Conservation (phyloP, 768 basidiomycete genomes). For the Roridomyces roridus region DNA sequence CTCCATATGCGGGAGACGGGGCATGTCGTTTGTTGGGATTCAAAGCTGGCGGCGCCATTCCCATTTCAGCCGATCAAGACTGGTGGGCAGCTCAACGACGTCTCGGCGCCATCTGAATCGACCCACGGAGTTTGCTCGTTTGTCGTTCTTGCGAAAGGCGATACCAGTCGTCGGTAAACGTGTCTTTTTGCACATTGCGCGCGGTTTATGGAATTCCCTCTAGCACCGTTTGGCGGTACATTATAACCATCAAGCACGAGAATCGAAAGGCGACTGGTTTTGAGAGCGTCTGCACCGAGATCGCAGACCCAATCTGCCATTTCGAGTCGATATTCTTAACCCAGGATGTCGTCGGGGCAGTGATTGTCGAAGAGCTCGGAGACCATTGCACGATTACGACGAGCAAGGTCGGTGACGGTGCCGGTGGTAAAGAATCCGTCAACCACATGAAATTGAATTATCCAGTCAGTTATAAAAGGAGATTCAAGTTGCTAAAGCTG, state of each 20-base stretch:
- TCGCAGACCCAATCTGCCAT: not conserved
- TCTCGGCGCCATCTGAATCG: constrained; percentile 5
- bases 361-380: not conserved
- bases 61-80: constrained; percentile 1
- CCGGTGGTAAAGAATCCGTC: not conserved
- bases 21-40: constrained; percentile 11
- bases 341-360: constrained; percentile 4
- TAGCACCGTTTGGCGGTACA: not conserved
- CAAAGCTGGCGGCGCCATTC: not conserved
- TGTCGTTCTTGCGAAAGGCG: not conserved
- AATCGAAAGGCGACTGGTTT: constrained; percentile 1
- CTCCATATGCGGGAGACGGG: not conserved
- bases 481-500: not conserved
- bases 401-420: not conserved
- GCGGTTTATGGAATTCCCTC: not conserved
- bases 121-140: not conserved
- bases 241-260: constrained; percentile 13
- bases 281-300: not conserved
- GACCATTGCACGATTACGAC: not conserved
- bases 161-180: not conserved
- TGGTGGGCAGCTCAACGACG: not conserved
- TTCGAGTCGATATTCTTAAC: constrained; percentile 16
- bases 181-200: not conserved
- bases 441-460: not conserved
- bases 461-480: not conserved